Evolutionary conservation across 1,284 basidiomycete genomes (phyloP).

Genomic region (Papiliotrema terrestris): DNA sequence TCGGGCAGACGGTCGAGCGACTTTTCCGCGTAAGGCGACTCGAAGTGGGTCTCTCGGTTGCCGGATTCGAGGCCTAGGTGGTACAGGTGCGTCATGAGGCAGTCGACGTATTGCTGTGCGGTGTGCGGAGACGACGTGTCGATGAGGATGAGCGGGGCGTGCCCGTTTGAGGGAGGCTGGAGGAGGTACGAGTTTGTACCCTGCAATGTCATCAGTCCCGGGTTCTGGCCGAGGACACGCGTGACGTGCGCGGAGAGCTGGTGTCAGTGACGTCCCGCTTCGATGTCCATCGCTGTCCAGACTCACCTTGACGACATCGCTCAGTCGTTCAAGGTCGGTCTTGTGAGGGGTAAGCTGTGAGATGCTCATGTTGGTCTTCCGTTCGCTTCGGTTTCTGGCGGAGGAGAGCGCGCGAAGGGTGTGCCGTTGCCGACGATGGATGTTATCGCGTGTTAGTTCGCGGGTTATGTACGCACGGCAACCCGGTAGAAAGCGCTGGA

Average conservation of each 20-base stretch:
- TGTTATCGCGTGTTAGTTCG: too few species aligned
- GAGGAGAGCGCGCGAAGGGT: too few species aligned
- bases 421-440: too few species aligned
- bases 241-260: constrained; percentile 48
- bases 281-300: neutral
- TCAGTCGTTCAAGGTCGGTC: neutral
- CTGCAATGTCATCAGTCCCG: constrained; percentile 86
- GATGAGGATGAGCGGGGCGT: constrained; percentile 70
- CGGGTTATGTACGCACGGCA: too few species aligned
- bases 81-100: constrained; percentile 31
- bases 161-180: constrained; percentile 52
- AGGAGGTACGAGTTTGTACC: constrained; percentile 95
- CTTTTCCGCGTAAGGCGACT: constrained; percentile 14
- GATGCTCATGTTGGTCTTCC: too few species aligned
- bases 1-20: constrained; percentile 18
- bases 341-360: constrained; percentile 10
- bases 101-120: constrained; percentile 49
- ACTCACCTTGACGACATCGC: constrained; percentile 24
- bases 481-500: too few species aligned
- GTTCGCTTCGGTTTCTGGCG: too few species aligned
- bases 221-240: constrained; percentile 65
- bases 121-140: constrained; percentile 77
- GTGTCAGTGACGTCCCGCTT: neutral
- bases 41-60: constrained; percentile 33
- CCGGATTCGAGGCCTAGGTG: constrained; percentile 44